Evolutionary conservation across 2,329 filamentous ascomycete genomes (phyloP), one percentile per base, ranked within the genome.

Genomic region (Sphaerulina populicola): DNA sequence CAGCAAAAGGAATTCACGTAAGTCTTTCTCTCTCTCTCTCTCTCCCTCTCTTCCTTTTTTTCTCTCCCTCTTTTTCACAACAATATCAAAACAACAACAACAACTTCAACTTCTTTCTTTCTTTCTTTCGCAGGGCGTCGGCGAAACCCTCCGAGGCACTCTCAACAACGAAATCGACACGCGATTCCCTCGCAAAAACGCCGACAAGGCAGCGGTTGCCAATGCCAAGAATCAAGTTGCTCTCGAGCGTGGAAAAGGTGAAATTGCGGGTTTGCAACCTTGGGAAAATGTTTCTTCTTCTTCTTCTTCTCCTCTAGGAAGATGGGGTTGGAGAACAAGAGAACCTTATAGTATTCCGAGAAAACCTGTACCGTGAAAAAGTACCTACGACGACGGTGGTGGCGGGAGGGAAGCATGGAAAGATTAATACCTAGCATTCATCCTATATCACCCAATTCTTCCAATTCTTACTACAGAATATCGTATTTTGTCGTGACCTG

Each of bases 161-260:
- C 49, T 67, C 1, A 67, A 66, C 56, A 59, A 57, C 51, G 62
- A 63, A 57, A 57, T 65, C 47, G 64, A 67, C 50, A 51, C 41
- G 7, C 57, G 61, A 6, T 59, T 64, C 41, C 58, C 62, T 3
- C 51, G 61, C 11, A 56, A 51, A n/a, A 58, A 64, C 52, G 44
- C 60, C n/a, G 53, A 63, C 23, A 66, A 64, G 45, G 57, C 57
- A 2, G 57, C 60, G 2, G 58, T 57, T 2, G 60, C 55, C 2
- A 57, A 61, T 8, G 58, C 57, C 11, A 65, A 65, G 49, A 66
- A 66, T 30, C 55, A 58, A 14, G 54, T 53, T 7, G 59, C 56
- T 1, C 41, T 66, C n/a, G 54, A 62, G 7, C 39, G 49, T 4
- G 64, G 64, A 8, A 51, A 60, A 23, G 39, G 43, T 2, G 64